A percentile compares a stretch with the other conserved stretches of the same genome.
These are phyloP conservation scores for Polytrichum commune DNA, from an alignment of 225 moss, liverwort and hornwort genomes.

Conservation along the genomic window DNA sequence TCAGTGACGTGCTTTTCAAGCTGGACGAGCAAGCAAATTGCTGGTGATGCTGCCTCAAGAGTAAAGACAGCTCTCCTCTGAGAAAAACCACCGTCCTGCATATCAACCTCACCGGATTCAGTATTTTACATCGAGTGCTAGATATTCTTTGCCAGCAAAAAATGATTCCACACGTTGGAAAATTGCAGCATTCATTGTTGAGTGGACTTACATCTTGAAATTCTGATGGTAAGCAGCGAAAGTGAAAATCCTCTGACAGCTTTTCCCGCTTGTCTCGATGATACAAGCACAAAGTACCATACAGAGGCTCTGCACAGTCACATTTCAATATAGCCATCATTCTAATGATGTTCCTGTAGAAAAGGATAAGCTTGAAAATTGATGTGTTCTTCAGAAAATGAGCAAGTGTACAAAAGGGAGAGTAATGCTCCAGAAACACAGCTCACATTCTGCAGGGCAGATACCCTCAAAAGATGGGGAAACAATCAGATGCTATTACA, in stretches of 20 bases:
- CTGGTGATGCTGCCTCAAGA: constrained; percentile 78
- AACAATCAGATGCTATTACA: too few relatives aligned
- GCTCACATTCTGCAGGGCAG: too few relatives aligned
- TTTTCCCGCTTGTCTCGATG: constrained; percentile 97
- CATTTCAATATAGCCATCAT: not conserved
- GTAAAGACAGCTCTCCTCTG: constrained; percentile 83
- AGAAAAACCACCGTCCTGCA: constrained; percentile 56
- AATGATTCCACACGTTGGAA: too few relatives aligned
- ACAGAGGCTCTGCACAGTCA: constrained; percentile 79
- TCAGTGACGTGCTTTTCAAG: constrained; percentile 99
- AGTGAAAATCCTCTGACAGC: constrained; percentile 97
- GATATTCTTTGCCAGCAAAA: too few relatives aligned
- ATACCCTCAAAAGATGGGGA: too few relatives aligned
- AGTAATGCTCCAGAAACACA: too few relatives aligned
- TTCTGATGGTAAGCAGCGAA: constrained; percentile 85
- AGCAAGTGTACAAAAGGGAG: too few relatives aligned
- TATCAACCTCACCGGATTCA: not conserved
- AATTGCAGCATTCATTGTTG: too few relatives aligned
- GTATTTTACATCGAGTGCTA: not conserved
- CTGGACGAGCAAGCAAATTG: constrained; percentile 92
- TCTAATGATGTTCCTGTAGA: too few relatives aligned
- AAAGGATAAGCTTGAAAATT: too few relatives aligned
- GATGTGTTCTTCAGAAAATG: too few relatives aligned
- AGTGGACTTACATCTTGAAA: constrained; percentile 81
- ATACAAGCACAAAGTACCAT: constrained; percentile 93